Evolutionary conservation across 768 basidiomycete species (phyloP), one percentile per base, ranked within the genome.

Genomic region (Phallus indusiatus): DNA sequence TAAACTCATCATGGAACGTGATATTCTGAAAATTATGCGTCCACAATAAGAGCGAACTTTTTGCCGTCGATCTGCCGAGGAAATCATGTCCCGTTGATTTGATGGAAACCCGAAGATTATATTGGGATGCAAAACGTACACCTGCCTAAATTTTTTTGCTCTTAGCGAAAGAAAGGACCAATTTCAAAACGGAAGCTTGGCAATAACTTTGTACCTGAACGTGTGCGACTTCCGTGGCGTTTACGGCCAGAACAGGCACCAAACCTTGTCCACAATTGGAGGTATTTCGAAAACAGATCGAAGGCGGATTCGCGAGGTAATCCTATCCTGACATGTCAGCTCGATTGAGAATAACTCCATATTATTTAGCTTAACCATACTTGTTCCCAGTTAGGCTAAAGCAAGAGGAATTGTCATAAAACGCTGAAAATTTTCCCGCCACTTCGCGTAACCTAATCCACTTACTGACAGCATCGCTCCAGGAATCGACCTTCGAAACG

Each of bases 61-160:
- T 71, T 24, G 71, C 76, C 1, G 76, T 72, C 20, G 77, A 77
- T 12, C 77, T 68, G 1, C 77, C 76, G 10, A 78, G 70, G 61
- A 68, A 75, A 58, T 78, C 77, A 54, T 78, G 76, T 0, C 75
- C 72, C 9, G 60, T 63, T 9, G 67, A 63, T 56, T 71, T 72
- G 60, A 73, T 63, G 11, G 58, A 67, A n/a, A 72, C 51, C 5
- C 72, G 70, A 20, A 73, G 66, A 33, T 70, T 66, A 42, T 72
- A 57, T 16, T 55, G 42, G 18, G 37, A 52, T 2, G 71, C 66
- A 55, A 73, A 73, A 18, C 47, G 59, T 17, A 73, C 66, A 18
- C 69, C 70, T 1, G 63, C 63, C 70, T 71, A 61, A 48, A 42
- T 17, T n/a, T 21, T 47, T n/a, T 12, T n/a, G 53, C 20, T 18